Percentiles rank a stretch among this genome's conserved stretches.
phyloP scores from a whole-genome alignment of 768 basidiomycete genomes.

The Paxillus involutus region DNA sequence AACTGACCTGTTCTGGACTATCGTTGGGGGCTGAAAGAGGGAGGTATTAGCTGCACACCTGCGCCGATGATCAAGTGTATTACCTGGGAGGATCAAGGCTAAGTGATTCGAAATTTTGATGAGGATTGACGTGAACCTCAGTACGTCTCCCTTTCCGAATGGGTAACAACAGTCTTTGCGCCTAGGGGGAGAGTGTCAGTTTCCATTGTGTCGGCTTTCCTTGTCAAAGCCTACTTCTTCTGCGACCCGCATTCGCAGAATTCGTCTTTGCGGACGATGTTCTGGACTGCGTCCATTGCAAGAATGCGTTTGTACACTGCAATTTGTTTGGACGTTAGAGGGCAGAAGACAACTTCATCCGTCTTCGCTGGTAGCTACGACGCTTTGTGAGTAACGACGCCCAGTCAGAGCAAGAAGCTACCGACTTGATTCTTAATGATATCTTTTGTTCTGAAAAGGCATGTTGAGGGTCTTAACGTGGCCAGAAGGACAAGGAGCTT shows the following conservation, averaged over 20 bases:
- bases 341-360: slow-evolving; percentile 94
- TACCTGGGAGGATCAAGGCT: slow-evolving; percentile 81
- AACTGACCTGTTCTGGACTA: slow-evolving; percentile 61
- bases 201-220: not conserved
- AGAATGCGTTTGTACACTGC: slow-evolving; percentile 73
- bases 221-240: slow-evolving; percentile 44
- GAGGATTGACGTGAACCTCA: slow-evolving; percentile 78
- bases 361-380: slow-evolving; percentile 79
- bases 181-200: slow-evolving; percentile 35
- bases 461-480: not conserved
- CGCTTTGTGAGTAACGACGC: not conserved
- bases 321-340: slow-evolving; percentile 70
- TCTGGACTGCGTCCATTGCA: slow-evolving; percentile 61
- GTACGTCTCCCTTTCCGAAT: slow-evolving; percentile 49
- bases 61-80: slow-evolving; percentile 1
- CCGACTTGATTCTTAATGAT: slow-evolving; percentile 68
- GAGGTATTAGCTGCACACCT: not conserved
- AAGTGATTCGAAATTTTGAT: slow-evolving; percentile 91
- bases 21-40: slow-evolving; percentile 58
- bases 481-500: slow-evolving; percentile 2
- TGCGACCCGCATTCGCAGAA: slow-evolving; percentile 68
- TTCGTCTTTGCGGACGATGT: slow-evolving; percentile 70
- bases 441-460: slow-evolving; percentile 60
- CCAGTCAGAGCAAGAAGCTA: not conserved
- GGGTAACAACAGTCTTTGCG: slow-evolving; percentile 60